phyloP scores from a whole-genome alignment of 805 yeast species.

The Kodamaea hsintzibuensis region DNA sequence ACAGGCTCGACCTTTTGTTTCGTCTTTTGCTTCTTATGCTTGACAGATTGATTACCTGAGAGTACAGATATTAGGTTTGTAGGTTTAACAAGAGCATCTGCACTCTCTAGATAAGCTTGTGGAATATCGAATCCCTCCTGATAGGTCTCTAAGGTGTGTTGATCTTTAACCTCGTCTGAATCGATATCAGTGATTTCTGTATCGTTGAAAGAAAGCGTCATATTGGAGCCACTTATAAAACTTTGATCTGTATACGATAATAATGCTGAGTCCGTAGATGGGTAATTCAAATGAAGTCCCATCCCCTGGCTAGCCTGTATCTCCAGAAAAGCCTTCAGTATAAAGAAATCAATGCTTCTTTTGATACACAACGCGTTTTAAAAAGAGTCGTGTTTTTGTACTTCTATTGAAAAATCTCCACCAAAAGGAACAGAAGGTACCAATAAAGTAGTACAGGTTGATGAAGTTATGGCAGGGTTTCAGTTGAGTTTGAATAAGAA shows the following conservation, averaged over 20 bases:
- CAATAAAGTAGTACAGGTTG: not conserved
- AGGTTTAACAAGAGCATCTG: not conserved
- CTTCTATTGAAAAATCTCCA: not conserved
- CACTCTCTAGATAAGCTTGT: not conserved
- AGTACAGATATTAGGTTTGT: constrained; percentile 15
- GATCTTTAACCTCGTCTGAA: not conserved
- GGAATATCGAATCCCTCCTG: not conserved
- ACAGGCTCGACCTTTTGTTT: constrained; percentile 5
- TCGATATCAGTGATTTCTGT: constrained; percentile 14
- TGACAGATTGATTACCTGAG: constrained; percentile 16
- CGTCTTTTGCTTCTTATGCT: constrained; percentile 8
- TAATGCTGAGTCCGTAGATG: constrained; percentile 1
- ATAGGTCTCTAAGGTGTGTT: not conserved
- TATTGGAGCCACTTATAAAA: not conserved
- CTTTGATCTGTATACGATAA: not conserved
- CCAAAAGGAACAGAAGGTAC: not conserved
- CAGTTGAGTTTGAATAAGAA: constrained; percentile 20
- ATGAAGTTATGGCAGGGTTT: constrained; percentile 20
- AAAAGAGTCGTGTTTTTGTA: constrained; percentile 1
- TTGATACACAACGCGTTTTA: not conserved
- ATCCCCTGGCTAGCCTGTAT: constrained; percentile 3
- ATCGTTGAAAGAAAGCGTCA: constrained; percentile 3
- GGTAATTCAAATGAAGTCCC: constrained; percentile 2
- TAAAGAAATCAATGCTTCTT: not conserved
- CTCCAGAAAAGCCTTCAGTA: constrained; percentile 1